Evolutionary conservation across 2,329 filamentous ascomycete species (phyloP), one percentile per base, ranked within the genome.

Genomic region (Exserohilum turcica): DNA sequence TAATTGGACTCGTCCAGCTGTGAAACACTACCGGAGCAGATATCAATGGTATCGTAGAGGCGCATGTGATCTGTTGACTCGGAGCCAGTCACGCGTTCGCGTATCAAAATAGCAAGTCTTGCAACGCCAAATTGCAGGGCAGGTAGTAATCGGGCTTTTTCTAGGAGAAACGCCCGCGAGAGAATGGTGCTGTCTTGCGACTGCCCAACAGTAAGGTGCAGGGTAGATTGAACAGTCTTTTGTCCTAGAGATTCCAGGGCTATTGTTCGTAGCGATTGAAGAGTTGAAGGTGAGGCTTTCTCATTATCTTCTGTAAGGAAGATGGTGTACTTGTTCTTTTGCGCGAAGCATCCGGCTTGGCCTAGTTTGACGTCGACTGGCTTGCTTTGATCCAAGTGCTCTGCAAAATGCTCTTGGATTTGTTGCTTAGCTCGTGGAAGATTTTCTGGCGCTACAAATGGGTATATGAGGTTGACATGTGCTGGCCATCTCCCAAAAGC

Each of bases 391-490:
- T 43, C 50, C 9, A 42, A 12, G n/a, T 60, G 48, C 7, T 51
- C 32, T 24, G 48, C 29, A 9, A 80, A 43, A n/a, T 68, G 65
- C 2, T 75, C 65, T 24, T 76, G 63, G 31, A 82, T 74, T 12
- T 71, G 65, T 3, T 76, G 67, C 1, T 74, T 73, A 2, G 81
- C 83, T 16, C 67, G 61, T 1, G 73, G 61, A 2, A 89, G 75
- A 7, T 61, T 60, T 2, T 82, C 78, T 0, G 77, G 72, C 2
- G 72, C 67, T 6, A 87, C 83, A 66, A 88, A 89, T 0, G 86
- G 87, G 64, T 89, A 89, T 18, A 88, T 62, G 21, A 89, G 70
- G 60, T 88, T 89, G 63, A 89, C 67, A 61, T 89, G 86, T 10
- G 86, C 83, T 3, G 86, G 85, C 86, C 87, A 89, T 70, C 78